Conservation (phyloP, 2,329 filamentous ascomycete genomes). For the Didymella pomorum region DNA sequence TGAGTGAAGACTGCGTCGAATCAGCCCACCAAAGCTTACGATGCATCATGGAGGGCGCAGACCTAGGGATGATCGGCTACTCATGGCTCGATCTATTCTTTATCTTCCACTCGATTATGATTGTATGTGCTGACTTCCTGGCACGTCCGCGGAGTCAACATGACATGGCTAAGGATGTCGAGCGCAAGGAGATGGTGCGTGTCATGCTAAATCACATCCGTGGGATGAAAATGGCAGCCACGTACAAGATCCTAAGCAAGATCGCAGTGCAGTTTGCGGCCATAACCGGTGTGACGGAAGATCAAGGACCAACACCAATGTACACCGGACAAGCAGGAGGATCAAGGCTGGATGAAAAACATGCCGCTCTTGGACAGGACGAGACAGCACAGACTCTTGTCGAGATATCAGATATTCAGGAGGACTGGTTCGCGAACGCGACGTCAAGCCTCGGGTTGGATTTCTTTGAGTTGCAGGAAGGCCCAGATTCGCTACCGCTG, state of each 20-base stretch:
- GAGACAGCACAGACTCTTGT: slow-evolving; percentile 16
- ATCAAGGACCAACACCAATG: slow-evolving; percentile 3
- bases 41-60: slow-evolving; percentile 28
- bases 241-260: slow-evolving; percentile 31
- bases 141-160: slow-evolving; percentile 30
- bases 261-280: slow-evolving; percentile 37
- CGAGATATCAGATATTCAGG: slow-evolving; percentile 28
- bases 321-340: not conserved
- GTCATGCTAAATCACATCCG: slow-evolving; percentile 28
- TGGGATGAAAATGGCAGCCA: slow-evolving; percentile 31
- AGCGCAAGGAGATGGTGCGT: slow-evolving; percentile 34
- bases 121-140: slow-evolving; percentile 40
- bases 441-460: slow-evolving; percentile 31
- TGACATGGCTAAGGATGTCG: slow-evolving; percentile 30
- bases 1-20: slow-evolving; percentile 41
- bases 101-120: slow-evolving; percentile 36
- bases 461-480: slow-evolving; percentile 27
- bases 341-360: slow-evolving; percentile 13
- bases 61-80: slow-evolving; percentile 30
- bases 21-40: slow-evolving; percentile 36
- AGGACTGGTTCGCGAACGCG: slow-evolving; percentile 35
- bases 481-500: slow-evolving; percentile 9
- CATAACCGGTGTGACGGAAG: slow-evolving; percentile 32
- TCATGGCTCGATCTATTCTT: slow-evolving; percentile 38
- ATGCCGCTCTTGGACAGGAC: slow-evolving; percentile 13